Evolutionary conservation across 2,329 filamentous ascomycete genomes (phyloP).

Genomic region (Septoria petroselini): DNA sequence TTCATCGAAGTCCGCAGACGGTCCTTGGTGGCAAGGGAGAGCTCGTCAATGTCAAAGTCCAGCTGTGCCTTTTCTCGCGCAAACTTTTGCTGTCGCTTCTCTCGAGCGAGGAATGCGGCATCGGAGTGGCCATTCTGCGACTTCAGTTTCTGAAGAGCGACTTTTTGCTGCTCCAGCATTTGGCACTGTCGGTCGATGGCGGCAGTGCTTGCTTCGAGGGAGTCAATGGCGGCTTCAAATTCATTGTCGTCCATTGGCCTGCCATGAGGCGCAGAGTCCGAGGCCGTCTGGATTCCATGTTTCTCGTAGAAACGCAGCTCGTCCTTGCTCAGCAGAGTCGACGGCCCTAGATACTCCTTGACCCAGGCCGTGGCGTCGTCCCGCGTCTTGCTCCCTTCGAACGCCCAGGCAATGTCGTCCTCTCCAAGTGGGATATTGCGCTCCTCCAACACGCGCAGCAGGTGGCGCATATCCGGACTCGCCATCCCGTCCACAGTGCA

Average conservation of each 20-base stretch:
- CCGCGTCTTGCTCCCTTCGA: constrained; percentile 44
- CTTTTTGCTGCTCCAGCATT: constrained; percentile 59
- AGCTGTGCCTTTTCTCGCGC: constrained; percentile 44
- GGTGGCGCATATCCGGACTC: constrained; percentile 36
- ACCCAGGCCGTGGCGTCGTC: constrained; percentile 46
- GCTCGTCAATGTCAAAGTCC: constrained; percentile 39
- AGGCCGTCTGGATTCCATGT: constrained; percentile 8
- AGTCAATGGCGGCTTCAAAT: constrained; percentile 58
- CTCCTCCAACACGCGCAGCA: constrained; percentile 47
- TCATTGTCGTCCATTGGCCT: constrained; percentile 59
- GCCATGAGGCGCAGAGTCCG: constrained; percentile 1
- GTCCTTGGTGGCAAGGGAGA: constrained; percentile 32
- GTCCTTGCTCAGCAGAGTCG: constrained; percentile 49
- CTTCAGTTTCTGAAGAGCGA: constrained; percentile 56
- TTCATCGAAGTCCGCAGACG: constrained; percentile 46
- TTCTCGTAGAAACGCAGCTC: constrained; percentile 47
- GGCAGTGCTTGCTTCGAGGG: constrained; percentile 62
- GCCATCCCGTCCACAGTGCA: no score
- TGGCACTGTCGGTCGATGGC: constrained; percentile 64
- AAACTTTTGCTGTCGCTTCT: constrained; percentile 25
- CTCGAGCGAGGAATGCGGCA: constrained; percentile 3
- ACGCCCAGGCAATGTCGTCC: constrained; percentile 50
- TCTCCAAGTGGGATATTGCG: constrained; percentile 45
- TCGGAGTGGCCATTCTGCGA: constrained; percentile 38
- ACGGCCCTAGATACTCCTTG: constrained; percentile 46